Base-by-base conservation (phyloP, 441 rosid genomes). In the Bruguiera hainesii region DNA sequence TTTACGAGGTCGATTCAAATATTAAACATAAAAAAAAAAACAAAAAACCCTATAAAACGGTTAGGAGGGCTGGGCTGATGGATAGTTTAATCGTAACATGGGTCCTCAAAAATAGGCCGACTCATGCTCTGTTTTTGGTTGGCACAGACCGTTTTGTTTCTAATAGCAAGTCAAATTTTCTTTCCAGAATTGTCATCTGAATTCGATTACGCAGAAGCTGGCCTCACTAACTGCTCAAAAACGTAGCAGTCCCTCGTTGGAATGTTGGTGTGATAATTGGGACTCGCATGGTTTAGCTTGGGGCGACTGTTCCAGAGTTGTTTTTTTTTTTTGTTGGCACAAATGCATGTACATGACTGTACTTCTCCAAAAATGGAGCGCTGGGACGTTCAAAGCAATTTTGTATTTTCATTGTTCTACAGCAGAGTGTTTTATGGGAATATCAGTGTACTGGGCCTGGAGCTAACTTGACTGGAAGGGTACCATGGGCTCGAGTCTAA, bases 281-380 rank as follows among this genome's bases (percentile, higher is more conserved):
- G 21, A 82, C 71, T 55, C 87, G 89, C 9, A 52, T 25, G 57
- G 73, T 83, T 33, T 88, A 81, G 67, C 76, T 3, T 85, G 89
- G 90, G 93, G 87, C 5, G 90, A 85, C 70, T 84, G 80, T 25
- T 85, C 89, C 7, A 85, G 89, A 57, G 93, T 83, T 56, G 73
- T 88, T 10, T 82, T 75, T 72, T 84, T 86, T 4, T 84, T 1
- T 33, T 7, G 1, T 33, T 31, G 7, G 9, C 37, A 80, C 78
- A 81, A 90, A 0, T 82, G 65, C 76, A 77, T 88, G 86, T 85
- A 81, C 71, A 78, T 74, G 29, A 52, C 77, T 61, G 81, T 88
- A 55, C 80, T 56, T 58, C 83, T 89, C 3, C 82, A 79, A 69
- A 90, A 89, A 2, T 85, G 92, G 92, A 87, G 79, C 60, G 92